phyloP scores from a whole-genome alignment of 2,329 filamentous ascomycete species.

The Ophiostoma himal-ulmi region DNA sequence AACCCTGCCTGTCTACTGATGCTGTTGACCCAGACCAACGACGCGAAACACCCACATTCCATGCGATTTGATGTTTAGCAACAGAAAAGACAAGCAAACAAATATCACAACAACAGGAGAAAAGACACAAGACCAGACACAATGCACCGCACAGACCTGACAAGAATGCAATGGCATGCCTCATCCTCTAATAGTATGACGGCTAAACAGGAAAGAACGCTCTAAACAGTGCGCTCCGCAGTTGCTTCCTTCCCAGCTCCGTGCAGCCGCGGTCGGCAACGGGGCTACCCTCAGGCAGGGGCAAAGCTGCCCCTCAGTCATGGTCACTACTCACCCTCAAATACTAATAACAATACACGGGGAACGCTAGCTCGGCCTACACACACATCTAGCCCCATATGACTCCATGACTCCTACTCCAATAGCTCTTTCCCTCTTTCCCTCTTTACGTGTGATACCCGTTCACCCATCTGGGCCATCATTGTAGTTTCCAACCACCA shows the following conservation, averaged over 20 bases:
- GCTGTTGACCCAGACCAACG: not conserved
- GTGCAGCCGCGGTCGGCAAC: conserved; percentile 25
- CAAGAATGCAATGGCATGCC: not conserved
- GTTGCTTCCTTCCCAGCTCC: conserved; percentile 24
- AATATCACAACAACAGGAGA: not conserved
- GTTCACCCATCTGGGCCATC: conserved; percentile 11
- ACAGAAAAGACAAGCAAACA: not conserved
- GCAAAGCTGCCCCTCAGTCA: conserved; percentile 9
- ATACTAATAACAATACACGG: not conserved
- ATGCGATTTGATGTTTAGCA: not conserved
- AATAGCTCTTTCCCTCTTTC: not conserved
- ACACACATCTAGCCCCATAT: not conserved
- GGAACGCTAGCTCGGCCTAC: conserved; percentile 9
- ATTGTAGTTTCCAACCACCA: not conserved
- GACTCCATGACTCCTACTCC: not conserved
- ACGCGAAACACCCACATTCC: not conserved
- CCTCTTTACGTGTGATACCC: not conserved
- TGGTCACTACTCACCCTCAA: not conserved
- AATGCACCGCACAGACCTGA: not conserved
- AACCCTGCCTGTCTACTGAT: not conserved
- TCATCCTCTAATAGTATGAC: not conserved
- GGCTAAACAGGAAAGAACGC: not conserved
- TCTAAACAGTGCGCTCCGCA: not conserved
- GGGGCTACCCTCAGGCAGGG: conserved; percentile 12
- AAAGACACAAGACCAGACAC: not conserved